Percentiles rank a stretch among this genome's conserved stretches.
These are phyloP conservation scores for Sporothrix variecibatus DNA, from an alignment of 2,329 filamentous ascomycete species.

Conservation along the genomic window DNA sequence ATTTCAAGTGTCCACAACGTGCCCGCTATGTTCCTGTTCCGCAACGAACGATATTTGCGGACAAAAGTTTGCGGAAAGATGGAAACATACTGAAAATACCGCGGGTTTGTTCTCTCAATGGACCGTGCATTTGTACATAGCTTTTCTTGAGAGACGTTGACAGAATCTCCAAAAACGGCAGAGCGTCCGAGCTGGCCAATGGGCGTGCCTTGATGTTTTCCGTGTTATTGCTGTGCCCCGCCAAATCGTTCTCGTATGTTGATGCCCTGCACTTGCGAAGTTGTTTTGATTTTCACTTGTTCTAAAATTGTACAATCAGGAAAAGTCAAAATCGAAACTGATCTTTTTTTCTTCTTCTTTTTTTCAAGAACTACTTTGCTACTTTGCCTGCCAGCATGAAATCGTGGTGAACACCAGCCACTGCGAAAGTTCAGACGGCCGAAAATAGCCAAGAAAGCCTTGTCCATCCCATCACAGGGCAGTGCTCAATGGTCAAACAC, in stretches of 20 bases:
- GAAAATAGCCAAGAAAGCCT: slow-evolving; percentile 20
- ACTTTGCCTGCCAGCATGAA: not conserved
- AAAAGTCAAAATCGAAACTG: not conserved
- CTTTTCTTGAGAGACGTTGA: not conserved
- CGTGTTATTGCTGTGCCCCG: not conserved
- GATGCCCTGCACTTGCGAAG: not conserved
- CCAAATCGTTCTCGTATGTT: not conserved
- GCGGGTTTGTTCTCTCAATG: not conserved
- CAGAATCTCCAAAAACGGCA: not conserved
- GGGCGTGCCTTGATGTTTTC: not conserved
- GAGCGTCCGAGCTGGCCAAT: not conserved
- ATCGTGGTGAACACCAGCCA: not conserved
- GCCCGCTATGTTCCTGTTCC: not conserved
- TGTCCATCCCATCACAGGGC: not conserved
- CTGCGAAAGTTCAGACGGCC: not conserved
- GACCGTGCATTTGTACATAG: not conserved
- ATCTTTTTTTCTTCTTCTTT: not conserved
- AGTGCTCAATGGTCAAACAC: not conserved
- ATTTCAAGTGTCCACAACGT: not conserved
- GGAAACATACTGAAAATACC: not conserved
- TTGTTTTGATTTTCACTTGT: not conserved
- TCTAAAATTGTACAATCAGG: not conserved
- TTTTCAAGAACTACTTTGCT: not conserved
- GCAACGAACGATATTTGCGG: not conserved
- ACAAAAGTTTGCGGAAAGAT: not conserved